Conservation (phyloP, 495 filamentous ascomycete species). For the Copromyces sp. region DNA sequence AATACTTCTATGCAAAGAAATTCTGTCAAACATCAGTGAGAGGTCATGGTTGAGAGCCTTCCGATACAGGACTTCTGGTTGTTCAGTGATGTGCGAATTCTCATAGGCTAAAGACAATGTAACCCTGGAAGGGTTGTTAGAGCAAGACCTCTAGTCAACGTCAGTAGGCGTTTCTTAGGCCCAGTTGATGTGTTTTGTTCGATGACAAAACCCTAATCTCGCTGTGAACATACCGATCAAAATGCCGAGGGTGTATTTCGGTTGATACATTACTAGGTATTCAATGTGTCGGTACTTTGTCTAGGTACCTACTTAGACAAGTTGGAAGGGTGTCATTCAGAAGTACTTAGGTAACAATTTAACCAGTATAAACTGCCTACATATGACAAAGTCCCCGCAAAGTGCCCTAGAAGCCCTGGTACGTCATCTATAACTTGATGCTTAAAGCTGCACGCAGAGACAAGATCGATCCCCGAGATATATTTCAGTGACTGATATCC, state of each 20-base stretch:
- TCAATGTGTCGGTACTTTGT: neutral
- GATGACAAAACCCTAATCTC: neutral
- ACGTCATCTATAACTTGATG: neutral
- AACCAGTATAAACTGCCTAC: neutral
- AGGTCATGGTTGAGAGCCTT: neutral
- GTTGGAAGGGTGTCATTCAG: neutral
- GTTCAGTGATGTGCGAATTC: neutral
- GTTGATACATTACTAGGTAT: neutral
- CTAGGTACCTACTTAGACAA: neutral
- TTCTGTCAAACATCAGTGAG: neutral
- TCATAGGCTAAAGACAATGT: neutral
- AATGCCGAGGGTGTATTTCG: neutral
- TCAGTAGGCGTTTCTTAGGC: neutral
- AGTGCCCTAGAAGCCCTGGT: neutral
- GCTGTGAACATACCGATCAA: neutral
- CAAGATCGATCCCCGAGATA: neutral
- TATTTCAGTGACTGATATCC: neutral
- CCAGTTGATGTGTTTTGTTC: neutral
- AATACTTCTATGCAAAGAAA: neutral
- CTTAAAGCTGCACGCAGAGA: neutral
- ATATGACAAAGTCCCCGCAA: neutral
- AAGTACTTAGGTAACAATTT: neutral
- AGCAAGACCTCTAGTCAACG: neutral
- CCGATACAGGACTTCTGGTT: neutral
- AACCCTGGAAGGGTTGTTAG: neutral